These are phyloP conservation scores for Hygrophoropsis aurantiaca DNA, from an alignment of 768 basidiomycete species.

Conservation along the genomic window DNA sequence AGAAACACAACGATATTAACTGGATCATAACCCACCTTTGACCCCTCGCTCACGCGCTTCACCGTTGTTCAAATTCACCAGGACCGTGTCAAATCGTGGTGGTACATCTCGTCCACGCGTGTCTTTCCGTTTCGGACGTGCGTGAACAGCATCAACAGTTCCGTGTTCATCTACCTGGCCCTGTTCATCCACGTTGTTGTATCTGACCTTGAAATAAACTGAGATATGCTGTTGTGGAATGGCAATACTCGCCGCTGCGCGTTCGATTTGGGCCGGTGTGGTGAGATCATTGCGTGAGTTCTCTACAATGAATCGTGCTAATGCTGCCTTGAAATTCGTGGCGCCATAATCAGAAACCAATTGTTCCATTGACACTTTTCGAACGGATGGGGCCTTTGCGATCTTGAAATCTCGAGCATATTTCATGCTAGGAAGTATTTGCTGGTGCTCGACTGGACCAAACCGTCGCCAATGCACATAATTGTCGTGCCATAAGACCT, in stretches of 20 bases:
- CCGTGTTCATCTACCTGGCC: background rate
- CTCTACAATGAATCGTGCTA: conserved; percentile 25
- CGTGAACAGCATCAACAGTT: conserved; percentile 31
- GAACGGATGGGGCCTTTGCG: conserved; percentile 23
- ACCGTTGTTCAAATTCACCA: conserved; percentile 20
- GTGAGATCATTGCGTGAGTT: conserved; percentile 14
- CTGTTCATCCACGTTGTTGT: conserved; percentile 17
- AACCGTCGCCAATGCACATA: conserved; percentile 24
- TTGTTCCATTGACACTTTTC: conserved; percentile 20
- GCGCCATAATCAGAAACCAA: conserved; percentile 26
- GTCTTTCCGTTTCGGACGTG: no score
- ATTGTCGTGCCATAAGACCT: conserved; percentile 21
- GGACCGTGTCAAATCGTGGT: conserved; percentile 35
- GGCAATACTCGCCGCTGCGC: conserved; percentile 1
- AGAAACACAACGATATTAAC: no score
- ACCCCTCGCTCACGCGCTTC: conserved; percentile 5
- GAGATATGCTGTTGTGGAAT: no score
- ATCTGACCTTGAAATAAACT: conserved; percentile 35
- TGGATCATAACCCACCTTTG: conserved; percentile 21
- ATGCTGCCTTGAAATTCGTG: conserved; percentile 21
- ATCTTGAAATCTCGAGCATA: conserved; percentile 12
- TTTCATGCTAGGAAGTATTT: conserved; percentile 4
- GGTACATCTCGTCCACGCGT: no score
- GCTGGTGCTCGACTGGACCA: no score
- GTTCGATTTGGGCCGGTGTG: conserved; percentile 19